Base-by-base conservation (phyloP, 352 stramenopile species). In the Phytopythium sindhum region DNA sequence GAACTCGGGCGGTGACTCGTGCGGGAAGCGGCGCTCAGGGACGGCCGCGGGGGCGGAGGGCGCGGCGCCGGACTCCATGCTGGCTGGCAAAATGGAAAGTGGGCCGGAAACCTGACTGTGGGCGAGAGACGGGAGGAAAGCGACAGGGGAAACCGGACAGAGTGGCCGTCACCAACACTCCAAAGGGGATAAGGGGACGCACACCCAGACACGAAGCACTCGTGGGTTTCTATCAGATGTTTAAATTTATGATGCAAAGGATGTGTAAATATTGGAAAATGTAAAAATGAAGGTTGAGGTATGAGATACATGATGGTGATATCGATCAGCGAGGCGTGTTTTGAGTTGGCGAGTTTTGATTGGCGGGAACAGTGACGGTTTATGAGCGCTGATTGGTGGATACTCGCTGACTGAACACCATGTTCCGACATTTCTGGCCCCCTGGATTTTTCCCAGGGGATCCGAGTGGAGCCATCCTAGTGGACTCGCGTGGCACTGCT, bases 281-380 rank as follows among this genome's bases (percentile, higher is more conserved):
- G 42, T 48, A 67, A 37, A 23, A 53, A 67, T 29, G 19, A 23
- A 19, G 58, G 17, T 57, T 41, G 42, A 21, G 6, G 35, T 42
- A 15, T 24, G 41, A 2, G 47, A 57, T 23, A 31, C 58, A 50
- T 50, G n/a, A 17, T 61, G 21, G 33, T 9, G 35, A 44, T 56
- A 9, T 2, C 12, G 10, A 52, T 64, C 56, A 19, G 57, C 37
- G 14, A 37, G 31, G 19, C 42, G 65, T 63, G 50, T 67, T 72
- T 81, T 81, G 80, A 78, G 59, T 64, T 89, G 80, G 66, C 80
- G 85, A 4, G 17, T 47, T 51, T 8, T 72, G 65, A 87, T 89
- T 89, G 80, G 80, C 31, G 39, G 60, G 75, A 77, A 75, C 19
- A 35, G 2, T n/a, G 31, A 23, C 50, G 2, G 12, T 45, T 1